These are phyloP conservation scores for Nakazawaea wickerhamii DNA, from an alignment of 805 yeast species.

Conservation along the genomic window DNA sequence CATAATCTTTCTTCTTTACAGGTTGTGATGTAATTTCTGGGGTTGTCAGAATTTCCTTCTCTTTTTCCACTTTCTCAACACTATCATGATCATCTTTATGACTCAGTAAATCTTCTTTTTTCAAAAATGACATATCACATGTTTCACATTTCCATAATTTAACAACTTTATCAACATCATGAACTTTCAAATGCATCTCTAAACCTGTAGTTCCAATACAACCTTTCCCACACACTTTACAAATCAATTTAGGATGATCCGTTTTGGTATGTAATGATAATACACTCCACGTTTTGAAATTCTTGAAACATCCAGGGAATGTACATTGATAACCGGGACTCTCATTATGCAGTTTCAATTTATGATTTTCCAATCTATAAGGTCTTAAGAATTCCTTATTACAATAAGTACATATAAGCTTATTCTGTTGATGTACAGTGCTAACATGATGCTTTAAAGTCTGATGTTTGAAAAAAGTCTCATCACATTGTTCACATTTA, in stretches of 20 bases:
- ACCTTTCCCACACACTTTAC: constrained; percentile 60
- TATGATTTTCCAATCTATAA: constrained; percentile 60
- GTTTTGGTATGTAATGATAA: constrained; percentile 65
- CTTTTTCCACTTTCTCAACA: neutral
- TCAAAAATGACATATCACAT: constrained; percentile 46
- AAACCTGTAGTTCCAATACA: constrained; percentile 72
- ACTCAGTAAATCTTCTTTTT: constrained; percentile 47
- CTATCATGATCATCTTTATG: constrained; percentile 44
- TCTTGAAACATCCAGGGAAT: constrained; percentile 51
- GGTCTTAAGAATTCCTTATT: constrained; percentile 59
- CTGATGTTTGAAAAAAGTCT: constrained; percentile 68
- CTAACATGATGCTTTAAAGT: constrained; percentile 68
- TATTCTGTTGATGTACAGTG: constrained; percentile 50
- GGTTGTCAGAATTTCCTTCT: too few species aligned
- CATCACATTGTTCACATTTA: constrained; percentile 61
- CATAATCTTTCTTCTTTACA: neutral
- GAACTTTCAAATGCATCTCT: constrained; percentile 67
- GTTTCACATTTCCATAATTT: constrained; percentile 63
- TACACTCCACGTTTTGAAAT: constrained; percentile 69
- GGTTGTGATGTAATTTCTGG: too few species aligned
- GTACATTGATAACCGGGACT: constrained; percentile 54
- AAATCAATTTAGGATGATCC: constrained; percentile 66
- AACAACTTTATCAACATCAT: constrained; percentile 46
- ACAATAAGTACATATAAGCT: constrained; percentile 58
- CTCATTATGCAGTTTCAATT: constrained; percentile 56